Evolutionary conservation across 768 basidiomycete genomes (phyloP), one percentile per base, ranked within the genome.

Genomic region (Psilocybe tampanensis): DNA sequence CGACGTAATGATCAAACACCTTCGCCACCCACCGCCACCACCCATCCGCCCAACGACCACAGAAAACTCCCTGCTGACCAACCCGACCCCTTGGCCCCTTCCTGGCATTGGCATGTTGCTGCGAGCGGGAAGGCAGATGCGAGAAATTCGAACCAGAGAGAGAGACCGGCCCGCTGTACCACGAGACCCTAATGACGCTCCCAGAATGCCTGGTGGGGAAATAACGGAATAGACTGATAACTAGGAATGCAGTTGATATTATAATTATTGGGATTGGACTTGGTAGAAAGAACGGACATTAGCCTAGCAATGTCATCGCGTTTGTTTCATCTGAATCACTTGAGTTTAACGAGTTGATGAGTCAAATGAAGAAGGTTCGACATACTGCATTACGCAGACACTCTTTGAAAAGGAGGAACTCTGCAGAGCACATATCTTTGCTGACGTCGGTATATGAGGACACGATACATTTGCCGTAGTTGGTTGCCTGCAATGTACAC

Each of bases 401-500:
- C 29, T 82, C 77, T 39, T 86, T 89, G 71, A 98, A 99, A 60
- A 83, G 84, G 12, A 77, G 77, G 59, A 97, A 98, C 72, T 98
- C 94, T 2, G 82, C 81, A 49, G 84, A 84, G 75, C 96, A 99
- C 64, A 86, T 83, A 63, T 92, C 91, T 70, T 89, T 90, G 58
- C 77, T 83, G 5, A 94, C 88, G 59, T 98, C 96, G 24, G 84
- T 84, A 71, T 97, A 96, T 3, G 83, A 83, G 1, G 85, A 82
- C 24, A 89, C 76, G 44, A 98, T 86, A 72, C 96, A 99, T 76
- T 89, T 89, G 21, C 94, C 96, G 69, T 99, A 99, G 5, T 73
- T 77, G 3, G 84, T 71, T 23, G 95, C 94, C 67, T 94, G 83
- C 7, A 77, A 59, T 8, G 88, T 76, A 64, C 91, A 92, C 15